A percentile compares a stretch with the other conserved stretches of the same genome.
These are phyloP conservation scores for Coemansia sp. DNA, from an alignment of 192 early-diverging fungal species.

Conservation along the genomic window DNA sequence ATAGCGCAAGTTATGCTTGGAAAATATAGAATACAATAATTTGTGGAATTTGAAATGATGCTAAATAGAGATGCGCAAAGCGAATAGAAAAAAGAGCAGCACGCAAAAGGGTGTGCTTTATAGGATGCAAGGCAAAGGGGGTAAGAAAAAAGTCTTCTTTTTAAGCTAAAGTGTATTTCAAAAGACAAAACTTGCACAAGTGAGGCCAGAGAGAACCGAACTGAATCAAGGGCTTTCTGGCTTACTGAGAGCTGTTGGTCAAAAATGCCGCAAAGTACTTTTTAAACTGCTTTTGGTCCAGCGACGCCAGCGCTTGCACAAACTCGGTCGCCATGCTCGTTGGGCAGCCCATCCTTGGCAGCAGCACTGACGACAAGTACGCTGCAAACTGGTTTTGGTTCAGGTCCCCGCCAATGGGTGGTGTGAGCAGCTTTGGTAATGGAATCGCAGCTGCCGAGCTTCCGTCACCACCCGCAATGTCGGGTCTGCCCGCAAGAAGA, in stretches of 20 bases:
- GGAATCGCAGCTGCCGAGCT: constrained; percentile 25
- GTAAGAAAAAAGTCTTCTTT: background rate
- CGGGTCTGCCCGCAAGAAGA: constrained; percentile 39
- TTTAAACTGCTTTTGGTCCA: constrained; percentile 69
- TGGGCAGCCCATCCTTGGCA: constrained; percentile 62
- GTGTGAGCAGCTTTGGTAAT: constrained; percentile 33
- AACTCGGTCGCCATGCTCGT: constrained; percentile 69
- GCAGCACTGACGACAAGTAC: constrained; percentile 38
- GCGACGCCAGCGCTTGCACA: constrained; percentile 71
- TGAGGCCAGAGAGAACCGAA: no score
- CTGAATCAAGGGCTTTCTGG: background rate
- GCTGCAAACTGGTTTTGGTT: constrained; percentile 48
- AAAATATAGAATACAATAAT: constrained; percentile 6
- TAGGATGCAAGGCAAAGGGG: background rate
- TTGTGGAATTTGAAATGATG: background rate
- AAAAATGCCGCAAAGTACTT: constrained; percentile 65
- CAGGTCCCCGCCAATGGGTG: constrained; percentile 44
- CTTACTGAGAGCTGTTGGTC: constrained; percentile 16
- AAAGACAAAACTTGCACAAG: no score
- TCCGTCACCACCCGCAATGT: constrained; percentile 32
- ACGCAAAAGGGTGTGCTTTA: background rate
- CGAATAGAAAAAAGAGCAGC: background rate
- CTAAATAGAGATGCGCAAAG: constrained; percentile 13
- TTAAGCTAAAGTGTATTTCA: background rate
- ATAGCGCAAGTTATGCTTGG: constrained; percentile 7